phyloP scores from a whole-genome alignment of 2,329 filamentous ascomycete species.

The Claviceps pazoutovae region DNA sequence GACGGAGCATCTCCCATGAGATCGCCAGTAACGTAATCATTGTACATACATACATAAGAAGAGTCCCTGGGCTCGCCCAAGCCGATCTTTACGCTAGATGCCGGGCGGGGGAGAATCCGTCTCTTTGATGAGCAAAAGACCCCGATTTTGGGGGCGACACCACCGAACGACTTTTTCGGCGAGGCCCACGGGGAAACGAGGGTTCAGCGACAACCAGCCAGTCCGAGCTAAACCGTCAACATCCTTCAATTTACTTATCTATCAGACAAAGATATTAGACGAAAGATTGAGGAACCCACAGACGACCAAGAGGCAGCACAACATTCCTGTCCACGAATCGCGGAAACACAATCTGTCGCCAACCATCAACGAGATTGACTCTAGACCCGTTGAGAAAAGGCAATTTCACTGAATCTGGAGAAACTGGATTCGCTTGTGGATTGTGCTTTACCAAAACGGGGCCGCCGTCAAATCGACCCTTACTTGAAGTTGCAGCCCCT shows the following conservation, averaged over 20 bases:
- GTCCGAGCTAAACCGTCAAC: background rate
- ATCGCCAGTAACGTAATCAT: background rate
- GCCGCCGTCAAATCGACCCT: background rate
- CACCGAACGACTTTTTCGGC: background rate
- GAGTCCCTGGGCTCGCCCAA: background rate
- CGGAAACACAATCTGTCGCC: background rate
- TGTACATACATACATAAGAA: background rate
- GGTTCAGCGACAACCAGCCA: background rate
- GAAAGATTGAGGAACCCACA: no score
- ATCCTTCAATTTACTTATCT: background rate
- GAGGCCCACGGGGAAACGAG: background rate
- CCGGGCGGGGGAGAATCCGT: background rate
- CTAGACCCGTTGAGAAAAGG: background rate
- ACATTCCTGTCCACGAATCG: background rate
- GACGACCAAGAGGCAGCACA: background rate
- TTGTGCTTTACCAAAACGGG: slow-evolving; percentile 1
- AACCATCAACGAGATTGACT: background rate
- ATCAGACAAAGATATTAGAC: no score
- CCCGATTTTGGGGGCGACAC: background rate
- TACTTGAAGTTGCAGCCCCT: background rate
- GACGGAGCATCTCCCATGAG: background rate
- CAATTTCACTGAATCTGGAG: background rate
- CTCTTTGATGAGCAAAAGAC: background rate
- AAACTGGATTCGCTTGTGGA: background rate
- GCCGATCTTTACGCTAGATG: background rate